A percentile compares a stretch with the other conserved stretches of the same genome.
Conservation (phyloP, 2,329 filamentous ascomycete genomes). For the Aspergillus uvarum region DNA sequence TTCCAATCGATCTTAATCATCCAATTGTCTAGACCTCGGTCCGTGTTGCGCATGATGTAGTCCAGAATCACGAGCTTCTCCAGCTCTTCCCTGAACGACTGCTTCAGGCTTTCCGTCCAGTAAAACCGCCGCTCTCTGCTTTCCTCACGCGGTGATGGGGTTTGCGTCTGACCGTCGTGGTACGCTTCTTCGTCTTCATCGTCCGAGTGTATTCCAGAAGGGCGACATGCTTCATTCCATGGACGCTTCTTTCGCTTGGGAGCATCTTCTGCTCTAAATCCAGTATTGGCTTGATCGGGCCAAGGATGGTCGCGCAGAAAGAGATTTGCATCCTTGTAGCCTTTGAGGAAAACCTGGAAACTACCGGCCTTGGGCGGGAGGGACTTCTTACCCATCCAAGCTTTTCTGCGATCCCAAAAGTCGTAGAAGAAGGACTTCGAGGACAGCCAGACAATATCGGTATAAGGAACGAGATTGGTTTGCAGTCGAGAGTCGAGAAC, state of each 20-base stretch:
- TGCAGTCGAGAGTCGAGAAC: slow-evolving; percentile 86
- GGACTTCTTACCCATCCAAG: slow-evolving; percentile 80
- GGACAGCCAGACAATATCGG: slow-evolving; percentile 87
- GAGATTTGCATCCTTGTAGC: slow-evolving; percentile 94
- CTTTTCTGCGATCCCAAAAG: slow-evolving; percentile 90
- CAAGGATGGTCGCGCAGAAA: slow-evolving; percentile 94
- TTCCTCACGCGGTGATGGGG: slow-evolving; percentile 48
- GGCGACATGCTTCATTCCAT: slow-evolving; percentile 82
- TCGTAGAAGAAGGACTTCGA: slow-evolving; percentile 98
- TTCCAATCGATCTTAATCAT: slow-evolving; percentile 97
- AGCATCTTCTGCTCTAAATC: slow-evolving; percentile 67
- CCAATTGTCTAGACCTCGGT: slow-evolving; percentile 96
- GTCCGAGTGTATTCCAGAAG: slow-evolving; percentile 59
- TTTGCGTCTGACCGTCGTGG: slow-evolving; percentile 38
- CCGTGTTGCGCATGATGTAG: slow-evolving; percentile 99
- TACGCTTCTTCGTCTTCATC: slow-evolving; percentile 62
- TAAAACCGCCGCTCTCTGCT: slow-evolving; percentile 59
- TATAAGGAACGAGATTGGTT: slow-evolving; percentile 93
- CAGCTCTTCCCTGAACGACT: slow-evolving; percentile 89
- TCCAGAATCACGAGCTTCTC: slow-evolving; percentile 97
- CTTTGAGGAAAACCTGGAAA: slow-evolving; percentile 96
- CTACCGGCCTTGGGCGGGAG: slow-evolving; percentile 89
- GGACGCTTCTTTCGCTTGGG: slow-evolving; percentile 66
- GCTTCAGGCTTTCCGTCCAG: slow-evolving; percentile 86
- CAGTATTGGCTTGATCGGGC: slow-evolving; percentile 79